These are phyloP conservation scores for Ajuga chamaepitys DNA, from an alignment of 257 asterid species.

Conservation along the genomic window DNA sequence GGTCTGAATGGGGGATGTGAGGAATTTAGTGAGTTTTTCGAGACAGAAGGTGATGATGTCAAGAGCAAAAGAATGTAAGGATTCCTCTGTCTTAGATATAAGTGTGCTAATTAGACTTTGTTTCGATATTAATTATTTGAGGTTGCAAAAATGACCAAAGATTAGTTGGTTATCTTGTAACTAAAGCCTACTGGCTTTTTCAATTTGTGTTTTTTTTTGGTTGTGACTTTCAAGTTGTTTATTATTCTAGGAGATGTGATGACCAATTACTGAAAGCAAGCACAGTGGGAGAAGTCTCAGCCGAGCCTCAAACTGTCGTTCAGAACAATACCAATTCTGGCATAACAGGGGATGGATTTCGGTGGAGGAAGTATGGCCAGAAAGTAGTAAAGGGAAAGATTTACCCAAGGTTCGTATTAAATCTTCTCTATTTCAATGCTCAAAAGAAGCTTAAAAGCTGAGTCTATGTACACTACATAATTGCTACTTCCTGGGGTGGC, in stretches of 20 bases:
- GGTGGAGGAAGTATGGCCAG: constrained; percentile 94
- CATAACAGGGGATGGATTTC: constrained; percentile 54
- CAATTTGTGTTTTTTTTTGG: too few relatives aligned
- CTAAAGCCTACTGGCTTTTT: neutral
- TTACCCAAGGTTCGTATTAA: constrained; percentile 63
- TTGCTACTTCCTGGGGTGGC: too few relatives aligned
- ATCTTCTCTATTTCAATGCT: neutral
- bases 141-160: neutral
- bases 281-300: constrained; percentile 19
- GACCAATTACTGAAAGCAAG: constrained; percentile 27
- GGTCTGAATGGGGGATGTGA: constrained; percentile 33
- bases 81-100: neutral
- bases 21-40: constrained; percentile 35
- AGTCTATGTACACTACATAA: too few relatives aligned
- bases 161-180: neutral
- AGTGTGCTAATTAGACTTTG: neutral
- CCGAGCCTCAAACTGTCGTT: constrained; percentile 25
- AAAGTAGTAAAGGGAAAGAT: constrained; percentile 74
- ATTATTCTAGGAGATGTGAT: constrained; percentile 38
- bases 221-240: too few relatives aligned
- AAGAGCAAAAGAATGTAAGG: constrained; percentile 56
- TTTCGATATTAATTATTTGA: neutral
- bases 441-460: neutral
- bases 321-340: constrained; percentile 40
- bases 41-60: constrained; percentile 31